Percentiles rank a stretch among this genome's conserved stretches.
These are phyloP conservation scores for Lasiodiplodia hormozganensis DNA, from an alignment of 2,329 filamentous ascomycete species.

Conservation along the genomic window DNA sequence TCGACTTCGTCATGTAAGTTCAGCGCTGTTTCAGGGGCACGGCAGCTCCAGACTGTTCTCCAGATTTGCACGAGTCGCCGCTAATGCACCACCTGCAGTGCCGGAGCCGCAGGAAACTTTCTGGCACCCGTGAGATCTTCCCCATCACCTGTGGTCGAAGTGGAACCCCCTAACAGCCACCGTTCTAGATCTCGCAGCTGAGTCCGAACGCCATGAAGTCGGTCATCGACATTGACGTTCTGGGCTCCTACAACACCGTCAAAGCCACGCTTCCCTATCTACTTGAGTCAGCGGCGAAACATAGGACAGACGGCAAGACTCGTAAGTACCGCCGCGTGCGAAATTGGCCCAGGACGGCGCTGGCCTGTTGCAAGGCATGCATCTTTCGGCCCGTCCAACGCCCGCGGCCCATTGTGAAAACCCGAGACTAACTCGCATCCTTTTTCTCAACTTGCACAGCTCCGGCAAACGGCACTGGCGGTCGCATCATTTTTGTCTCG, in stretches of 20 bases:
- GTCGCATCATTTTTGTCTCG: slow-evolving; percentile 87
- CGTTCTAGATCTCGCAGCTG: slow-evolving; percentile 69
- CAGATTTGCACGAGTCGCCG: not conserved
- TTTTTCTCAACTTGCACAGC: slow-evolving; percentile 30
- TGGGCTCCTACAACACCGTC: slow-evolving; percentile 93
- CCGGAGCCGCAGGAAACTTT: slow-evolving; percentile 96
- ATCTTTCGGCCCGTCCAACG: slow-evolving; percentile 7
- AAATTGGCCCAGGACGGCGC: slow-evolving; percentile 34
- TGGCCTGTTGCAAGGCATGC: slow-evolving; percentile 39
- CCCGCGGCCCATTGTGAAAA: not conserved
- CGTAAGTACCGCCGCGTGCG: slow-evolving; percentile 40
- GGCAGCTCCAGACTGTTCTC: not conserved
- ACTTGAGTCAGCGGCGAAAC: slow-evolving; percentile 71
- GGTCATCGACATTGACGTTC: slow-evolving; percentile 94
- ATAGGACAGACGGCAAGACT: slow-evolving; percentile 65
- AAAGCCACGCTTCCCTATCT: slow-evolving; percentile 90
- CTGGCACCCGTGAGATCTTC: slow-evolving; percentile 65
- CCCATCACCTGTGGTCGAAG: not conserved
- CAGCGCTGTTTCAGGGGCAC: not conserved
- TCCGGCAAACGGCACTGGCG: slow-evolving; percentile 65
- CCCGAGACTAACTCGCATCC: not conserved
- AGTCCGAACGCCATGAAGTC: slow-evolving; percentile 90
- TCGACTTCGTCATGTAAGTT: slow-evolving; percentile 91
- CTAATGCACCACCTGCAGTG: slow-evolving; percentile 58
- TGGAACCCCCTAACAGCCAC: not conserved